Evolutionary conservation across 2,329 filamentous ascomycete genomes (phyloP).

Genomic region (Penicillium verrucosum): DNA sequence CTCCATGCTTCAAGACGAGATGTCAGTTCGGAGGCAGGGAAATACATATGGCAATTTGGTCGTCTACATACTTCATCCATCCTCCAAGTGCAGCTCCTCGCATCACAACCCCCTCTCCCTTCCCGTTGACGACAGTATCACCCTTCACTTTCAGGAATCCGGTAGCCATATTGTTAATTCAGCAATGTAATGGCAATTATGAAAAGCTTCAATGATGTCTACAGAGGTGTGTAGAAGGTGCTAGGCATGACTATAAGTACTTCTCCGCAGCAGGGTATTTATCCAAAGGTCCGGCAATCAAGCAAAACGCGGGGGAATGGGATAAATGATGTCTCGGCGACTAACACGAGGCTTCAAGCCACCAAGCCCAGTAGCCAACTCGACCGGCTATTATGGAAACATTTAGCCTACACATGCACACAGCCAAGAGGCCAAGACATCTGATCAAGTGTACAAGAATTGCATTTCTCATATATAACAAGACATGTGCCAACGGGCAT

Average conservation of each 20-base stretch:
- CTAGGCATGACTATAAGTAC: background rate
- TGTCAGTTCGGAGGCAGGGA: background rate
- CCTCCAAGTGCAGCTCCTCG: conserved; percentile 48
- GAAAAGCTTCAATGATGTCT: background rate
- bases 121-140: conserved; percentile 46
- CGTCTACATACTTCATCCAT: conserved; percentile 41
- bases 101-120: conserved; percentile 48
- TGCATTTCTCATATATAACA: conserved; percentile 18
- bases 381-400: conserved; percentile 10
- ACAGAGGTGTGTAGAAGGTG: background rate
- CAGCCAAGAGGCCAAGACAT: background rate
- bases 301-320: conserved; percentile 11
- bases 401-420: conserved; percentile 15
- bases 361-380: background rate
- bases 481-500: conserved; percentile 18
- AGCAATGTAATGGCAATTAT: background rate
- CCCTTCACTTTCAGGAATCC: conserved; percentile 44
- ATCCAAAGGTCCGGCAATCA: background rate
- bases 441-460: conserved; percentile 7
- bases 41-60: background rate
- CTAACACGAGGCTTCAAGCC: background rate
- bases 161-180: conserved; percentile 27
- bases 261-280: background rate
- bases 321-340: conserved; percentile 4
- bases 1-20: conserved; percentile 46